phyloP scores from a whole-genome alignment of 192 early-diverging fungal genomes.

The Linnemannia elongata region DNA sequence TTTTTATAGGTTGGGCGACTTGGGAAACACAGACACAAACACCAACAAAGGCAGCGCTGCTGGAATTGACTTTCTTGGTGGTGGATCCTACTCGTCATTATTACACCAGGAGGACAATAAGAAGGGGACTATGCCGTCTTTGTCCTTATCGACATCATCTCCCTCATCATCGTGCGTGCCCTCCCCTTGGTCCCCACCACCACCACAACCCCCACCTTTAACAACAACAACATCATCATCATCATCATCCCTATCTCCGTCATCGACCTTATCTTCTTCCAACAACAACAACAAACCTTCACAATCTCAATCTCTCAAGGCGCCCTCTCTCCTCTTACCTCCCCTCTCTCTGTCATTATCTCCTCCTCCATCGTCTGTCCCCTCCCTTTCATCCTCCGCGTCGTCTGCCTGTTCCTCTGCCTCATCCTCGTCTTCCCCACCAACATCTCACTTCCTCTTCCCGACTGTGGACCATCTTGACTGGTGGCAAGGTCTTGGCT shows the following conservation, averaged over 20 bases:
- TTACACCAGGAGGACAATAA: background rate
- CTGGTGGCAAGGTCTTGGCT: slow-evolving; percentile 21
- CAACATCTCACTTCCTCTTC: slow-evolving; percentile 17
- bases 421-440: slow-evolving; percentile 2
- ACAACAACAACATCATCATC: background rate
- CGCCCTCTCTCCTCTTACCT: background rate
- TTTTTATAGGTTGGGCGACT: slow-evolving; percentile 1
- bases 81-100: background rate
- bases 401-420: slow-evolving; percentile 30
- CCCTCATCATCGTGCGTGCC: background rate
- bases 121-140: background rate
- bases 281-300: background rate
- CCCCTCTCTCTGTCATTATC: slow-evolving; percentile 20
- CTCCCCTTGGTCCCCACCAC: background rate
- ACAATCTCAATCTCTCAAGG: background rate
- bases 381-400: slow-evolving; percentile 17
- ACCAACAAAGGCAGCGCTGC: background rate
- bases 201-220: background rate
- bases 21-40: background rate
- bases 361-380: slow-evolving; percentile 18
- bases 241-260: background rate
- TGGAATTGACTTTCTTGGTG: background rate
- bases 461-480: slow-evolving; percentile 18
- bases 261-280: background rate
- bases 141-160: slow-evolving; percentile 6